phyloP scores from a whole-genome alignment of 345 rosid species.

The Eutrema yunnanense region DNA sequence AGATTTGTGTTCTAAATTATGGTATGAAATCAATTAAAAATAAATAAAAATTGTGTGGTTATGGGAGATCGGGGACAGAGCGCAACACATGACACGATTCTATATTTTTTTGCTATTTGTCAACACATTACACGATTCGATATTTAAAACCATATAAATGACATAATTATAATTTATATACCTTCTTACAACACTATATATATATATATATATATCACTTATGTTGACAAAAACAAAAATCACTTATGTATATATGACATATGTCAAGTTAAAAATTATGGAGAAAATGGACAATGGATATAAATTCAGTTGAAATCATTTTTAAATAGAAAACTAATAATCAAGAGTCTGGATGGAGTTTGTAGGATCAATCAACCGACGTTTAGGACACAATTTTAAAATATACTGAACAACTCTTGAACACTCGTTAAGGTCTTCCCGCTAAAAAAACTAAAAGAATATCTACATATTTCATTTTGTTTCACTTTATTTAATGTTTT shows the following conservation, averaged over 20 bases:
- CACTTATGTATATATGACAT: neutral
- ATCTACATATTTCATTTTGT: too few species aligned
- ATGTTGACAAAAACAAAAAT: too few species aligned
- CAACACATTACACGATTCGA: constrained; percentile 10
- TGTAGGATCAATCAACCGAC: neutral
- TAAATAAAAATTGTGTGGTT: neutral
- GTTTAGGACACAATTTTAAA: too few species aligned
- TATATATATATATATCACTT: too few species aligned
- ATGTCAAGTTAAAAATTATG: neutral
- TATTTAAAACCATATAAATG: constrained; percentile 4
- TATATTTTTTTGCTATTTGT: neutral
- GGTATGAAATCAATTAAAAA: neutral
- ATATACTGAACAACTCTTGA: too few species aligned
- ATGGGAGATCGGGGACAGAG: neutral
- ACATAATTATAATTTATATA: neutral
- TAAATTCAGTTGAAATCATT: neutral
- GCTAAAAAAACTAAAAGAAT: too few species aligned
- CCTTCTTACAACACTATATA: neutral
- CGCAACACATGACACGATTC: constrained; percentile 12
- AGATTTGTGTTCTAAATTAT: neutral
- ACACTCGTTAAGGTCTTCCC: too few species aligned
- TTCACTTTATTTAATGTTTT: too few species aligned
- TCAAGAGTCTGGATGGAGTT: neutral
- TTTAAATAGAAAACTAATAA: neutral
- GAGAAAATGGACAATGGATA: neutral